A percentile compares a stretch with the other conserved stretches of the same genome.
phyloP scores from a whole-genome alignment of 805 yeast species.

The Saccharomycopsis microspora region DNA sequence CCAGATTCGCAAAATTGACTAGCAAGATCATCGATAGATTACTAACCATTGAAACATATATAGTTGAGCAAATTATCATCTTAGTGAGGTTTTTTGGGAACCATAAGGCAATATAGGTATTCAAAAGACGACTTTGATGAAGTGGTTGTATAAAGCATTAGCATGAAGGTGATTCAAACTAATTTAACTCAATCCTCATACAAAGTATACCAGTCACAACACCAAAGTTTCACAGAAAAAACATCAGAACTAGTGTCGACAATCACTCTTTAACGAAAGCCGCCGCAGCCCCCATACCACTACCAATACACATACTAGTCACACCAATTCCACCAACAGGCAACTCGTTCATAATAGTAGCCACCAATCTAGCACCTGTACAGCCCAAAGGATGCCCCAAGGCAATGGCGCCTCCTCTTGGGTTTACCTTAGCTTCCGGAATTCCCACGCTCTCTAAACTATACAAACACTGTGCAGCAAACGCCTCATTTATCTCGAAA shows the following conservation, averaged over 20 bases:
- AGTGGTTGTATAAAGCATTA: too few species aligned
- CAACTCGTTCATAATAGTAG: slow-evolving; percentile 77
- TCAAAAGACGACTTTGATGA: too few species aligned
- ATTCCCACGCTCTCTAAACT: slow-evolving; percentile 57
- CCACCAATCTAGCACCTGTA: slow-evolving; percentile 87
- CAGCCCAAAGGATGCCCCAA: slow-evolving; percentile 90
- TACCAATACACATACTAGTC: slow-evolving; percentile 94
- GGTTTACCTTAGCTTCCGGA: slow-evolving; percentile 64
- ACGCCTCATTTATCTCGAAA: slow-evolving; percentile 91
- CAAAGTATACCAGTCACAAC: too few species aligned
- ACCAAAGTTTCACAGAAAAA: not conserved
- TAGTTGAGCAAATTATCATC: too few species aligned
- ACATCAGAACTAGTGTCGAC: not conserved
- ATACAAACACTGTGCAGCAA: slow-evolving; percentile 88
- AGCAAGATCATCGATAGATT: too few species aligned
- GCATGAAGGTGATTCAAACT: too few species aligned
- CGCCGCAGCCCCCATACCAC: slow-evolving; percentile 98
- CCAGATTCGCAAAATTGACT: too few species aligned
- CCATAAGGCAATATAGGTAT: too few species aligned
- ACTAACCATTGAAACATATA: too few species aligned
- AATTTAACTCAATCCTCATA: too few species aligned
- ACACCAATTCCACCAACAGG: slow-evolving; percentile 76
- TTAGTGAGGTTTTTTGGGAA: too few species aligned
- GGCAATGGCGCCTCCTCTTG: slow-evolving; percentile 95
- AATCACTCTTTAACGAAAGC: slow-evolving; percentile 68